Evolutionary conservation across 1,284 basidiomycete genomes (phyloP).

Genomic region (Ceraceosorus bombacis): DNA sequence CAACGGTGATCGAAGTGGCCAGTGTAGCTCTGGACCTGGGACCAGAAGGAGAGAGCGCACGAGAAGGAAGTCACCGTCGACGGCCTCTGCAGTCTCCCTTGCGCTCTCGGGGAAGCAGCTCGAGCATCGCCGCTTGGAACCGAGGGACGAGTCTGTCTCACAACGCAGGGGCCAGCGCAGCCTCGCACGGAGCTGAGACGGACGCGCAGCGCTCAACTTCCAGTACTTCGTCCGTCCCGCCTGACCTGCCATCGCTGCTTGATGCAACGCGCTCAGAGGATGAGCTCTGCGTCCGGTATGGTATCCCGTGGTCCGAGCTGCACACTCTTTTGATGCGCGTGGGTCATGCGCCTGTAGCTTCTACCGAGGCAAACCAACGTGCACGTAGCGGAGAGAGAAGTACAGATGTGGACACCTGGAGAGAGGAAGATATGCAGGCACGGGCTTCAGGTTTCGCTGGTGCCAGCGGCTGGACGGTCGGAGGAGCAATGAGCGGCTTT

Average conservation of each 20-base stretch:
- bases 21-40: slow-evolving; percentile 23
- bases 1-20: slow-evolving; percentile 41
- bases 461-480: not conserved
- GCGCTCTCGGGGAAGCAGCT: not conserved
- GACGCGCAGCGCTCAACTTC: too few relatives aligned
- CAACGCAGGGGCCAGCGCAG: too few relatives aligned
- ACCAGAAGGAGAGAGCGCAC: slow-evolving; percentile 2
- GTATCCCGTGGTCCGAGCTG: slow-evolving; percentile 73
- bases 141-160: too few relatives aligned
- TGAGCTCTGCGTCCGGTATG: slow-evolving; percentile 73
- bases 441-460: not conserved
- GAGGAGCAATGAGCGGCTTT: too few relatives aligned
- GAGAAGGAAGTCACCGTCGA: not conserved
- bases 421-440: not conserved
- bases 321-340: slow-evolving; percentile 61
- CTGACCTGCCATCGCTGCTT: slow-evolving; percentile 59
- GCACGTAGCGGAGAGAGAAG: not conserved
- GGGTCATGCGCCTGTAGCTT: not conserved
- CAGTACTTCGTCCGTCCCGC: slow-evolving; percentile 15
- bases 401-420: not conserved
- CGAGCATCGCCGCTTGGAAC: not conserved
- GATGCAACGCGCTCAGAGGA: slow-evolving; percentile 87
- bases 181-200: too few relatives aligned
- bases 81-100: not conserved
- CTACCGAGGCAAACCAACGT: not conserved